Conservation (phyloP, 345 rosid species). For the Populus ilicifolia region DNA sequence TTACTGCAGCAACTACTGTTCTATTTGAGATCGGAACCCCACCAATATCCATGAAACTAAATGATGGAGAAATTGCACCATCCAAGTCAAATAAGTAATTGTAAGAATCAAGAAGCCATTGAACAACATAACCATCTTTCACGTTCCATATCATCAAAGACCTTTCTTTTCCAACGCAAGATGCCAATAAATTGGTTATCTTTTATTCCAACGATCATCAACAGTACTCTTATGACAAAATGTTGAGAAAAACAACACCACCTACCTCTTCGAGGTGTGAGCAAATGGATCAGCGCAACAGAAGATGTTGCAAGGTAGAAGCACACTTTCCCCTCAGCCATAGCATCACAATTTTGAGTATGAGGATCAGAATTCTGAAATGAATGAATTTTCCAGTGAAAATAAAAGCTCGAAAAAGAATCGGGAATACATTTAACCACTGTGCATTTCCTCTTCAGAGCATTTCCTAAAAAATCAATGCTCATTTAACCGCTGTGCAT, state of each 20-base stretch:
- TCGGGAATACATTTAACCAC: conserved; percentile 39
- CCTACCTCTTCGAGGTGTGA: conserved; percentile 20
- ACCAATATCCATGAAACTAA: not conserved
- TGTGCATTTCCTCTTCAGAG: conserved; percentile 16
- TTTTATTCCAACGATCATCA: conserved; percentile 1
- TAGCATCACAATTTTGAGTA: not conserved
- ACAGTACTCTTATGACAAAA: conserved; percentile 5
- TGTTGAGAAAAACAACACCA: conserved; percentile 6
- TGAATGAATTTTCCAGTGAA: conserved; percentile 30
- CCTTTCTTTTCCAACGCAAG: not conserved
- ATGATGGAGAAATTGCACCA: not conserved
- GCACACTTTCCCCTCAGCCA: conserved; percentile 7
- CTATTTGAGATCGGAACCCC: not conserved
- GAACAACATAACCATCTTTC: not conserved
- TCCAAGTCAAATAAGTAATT: not conserved
- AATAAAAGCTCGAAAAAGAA: conserved; percentile 41
- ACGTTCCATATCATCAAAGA: not conserved
- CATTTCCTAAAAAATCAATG: conserved; percentile 41
- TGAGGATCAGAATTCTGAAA: conserved; percentile 17
- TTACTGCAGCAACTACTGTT: not conserved
- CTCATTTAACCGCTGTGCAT: conserved; percentile 36
- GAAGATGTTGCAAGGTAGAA: not conserved
- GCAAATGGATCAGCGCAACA: conserved; percentile 1
- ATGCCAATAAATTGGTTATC: not conserved
- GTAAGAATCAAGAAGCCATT: not conserved